Evolutionary conservation across 148 eudicot species (phyloP).

Genomic region (Heliosperma pusillum): DNA sequence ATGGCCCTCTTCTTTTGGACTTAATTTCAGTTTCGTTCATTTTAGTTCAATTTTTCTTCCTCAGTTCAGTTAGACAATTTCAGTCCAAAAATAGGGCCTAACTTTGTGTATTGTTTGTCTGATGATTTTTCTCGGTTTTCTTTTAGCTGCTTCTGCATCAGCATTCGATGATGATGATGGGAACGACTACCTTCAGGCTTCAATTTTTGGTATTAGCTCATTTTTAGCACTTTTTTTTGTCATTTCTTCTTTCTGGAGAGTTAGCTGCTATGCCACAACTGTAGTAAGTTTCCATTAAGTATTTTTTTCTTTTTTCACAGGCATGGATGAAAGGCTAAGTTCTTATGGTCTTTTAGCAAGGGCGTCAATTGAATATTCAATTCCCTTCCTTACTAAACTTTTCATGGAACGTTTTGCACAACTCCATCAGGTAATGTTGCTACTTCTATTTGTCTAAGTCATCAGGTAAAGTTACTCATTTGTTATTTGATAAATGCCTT

Average conservation of each 20-base stretch:
- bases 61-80: not conserved
- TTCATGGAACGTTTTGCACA: conserved; percentile 64
- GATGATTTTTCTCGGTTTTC: conserved; percentile 12
- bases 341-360: conserved; percentile 93
- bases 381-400: conserved; percentile 67
- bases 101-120: conserved; percentile 1
- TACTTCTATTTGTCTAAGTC: conserved; percentile 29
- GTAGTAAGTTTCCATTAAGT: conserved; percentile 1
- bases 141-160: conserved; percentile 75
- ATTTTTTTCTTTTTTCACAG: conserved; percentile 37
- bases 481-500: not conserved
- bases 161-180: conserved; percentile 68
- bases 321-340: conserved; percentile 96
- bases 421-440: conserved; percentile 67
- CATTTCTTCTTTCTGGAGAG: not conserved
- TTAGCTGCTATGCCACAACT: not conserved
- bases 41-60: not conserved
- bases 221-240: conserved; percentile 10
- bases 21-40: not conserved
- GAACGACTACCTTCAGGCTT: conserved; percentile 66
- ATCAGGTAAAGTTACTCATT: conserved; percentile 8
- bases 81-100: not conserved
- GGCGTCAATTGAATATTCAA: conserved; percentile 61
- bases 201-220: conserved; percentile 53
- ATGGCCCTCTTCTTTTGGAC: no score